These are phyloP conservation scores for Craterostigma plantagineum DNA, from an alignment of 257 asterid species.

Conservation along the genomic window DNA sequence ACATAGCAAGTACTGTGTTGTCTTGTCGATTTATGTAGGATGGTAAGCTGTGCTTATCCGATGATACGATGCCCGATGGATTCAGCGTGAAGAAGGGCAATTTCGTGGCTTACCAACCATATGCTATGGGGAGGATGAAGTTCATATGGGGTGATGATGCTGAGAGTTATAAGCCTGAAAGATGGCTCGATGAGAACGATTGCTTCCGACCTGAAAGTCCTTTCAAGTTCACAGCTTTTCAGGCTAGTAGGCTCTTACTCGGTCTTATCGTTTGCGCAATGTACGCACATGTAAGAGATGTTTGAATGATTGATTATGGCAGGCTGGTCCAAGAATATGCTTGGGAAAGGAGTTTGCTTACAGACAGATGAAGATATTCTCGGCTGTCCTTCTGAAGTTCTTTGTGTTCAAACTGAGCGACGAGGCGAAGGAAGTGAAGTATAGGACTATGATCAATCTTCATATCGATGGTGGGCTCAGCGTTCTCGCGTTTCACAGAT, in stretches of 20 bases:
- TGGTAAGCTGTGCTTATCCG: constrained; percentile 45
- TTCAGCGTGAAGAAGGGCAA: constrained; percentile 42
- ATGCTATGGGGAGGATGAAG: constrained; percentile 65
- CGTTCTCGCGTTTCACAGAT: constrained; percentile 12
- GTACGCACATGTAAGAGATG: no score
- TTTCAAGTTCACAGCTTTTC: constrained; percentile 52
- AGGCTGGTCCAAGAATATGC: constrained; percentile 31
- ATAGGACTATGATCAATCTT: constrained; percentile 43
- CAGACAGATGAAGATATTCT: constrained; percentile 23
- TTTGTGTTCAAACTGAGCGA: constrained; percentile 27
- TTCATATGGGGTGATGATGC: constrained; percentile 56
- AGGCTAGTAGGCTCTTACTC: no score
- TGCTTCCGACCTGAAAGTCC: constrained; percentile 49
- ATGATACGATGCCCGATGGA: constrained; percentile 63
- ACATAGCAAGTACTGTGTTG: no score
- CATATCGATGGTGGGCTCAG: constrained; percentile 35
- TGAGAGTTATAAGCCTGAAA: constrained; percentile 13
- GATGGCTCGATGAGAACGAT: constrained; percentile 50
- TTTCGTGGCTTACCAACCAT: constrained; percentile 41
- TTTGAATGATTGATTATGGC: no score
- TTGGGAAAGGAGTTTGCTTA: no score
- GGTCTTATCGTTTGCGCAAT: no score
- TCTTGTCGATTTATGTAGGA: constrained; percentile 15
- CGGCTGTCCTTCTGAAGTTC: constrained; percentile 21
- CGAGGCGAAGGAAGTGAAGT: constrained; percentile 17